Percentiles rank a stretch among this genome's conserved stretches.
Evolutionary conservation across 768 basidiomycete species (phyloP).

Genomic region (Leccinum sublutescens): DNA sequence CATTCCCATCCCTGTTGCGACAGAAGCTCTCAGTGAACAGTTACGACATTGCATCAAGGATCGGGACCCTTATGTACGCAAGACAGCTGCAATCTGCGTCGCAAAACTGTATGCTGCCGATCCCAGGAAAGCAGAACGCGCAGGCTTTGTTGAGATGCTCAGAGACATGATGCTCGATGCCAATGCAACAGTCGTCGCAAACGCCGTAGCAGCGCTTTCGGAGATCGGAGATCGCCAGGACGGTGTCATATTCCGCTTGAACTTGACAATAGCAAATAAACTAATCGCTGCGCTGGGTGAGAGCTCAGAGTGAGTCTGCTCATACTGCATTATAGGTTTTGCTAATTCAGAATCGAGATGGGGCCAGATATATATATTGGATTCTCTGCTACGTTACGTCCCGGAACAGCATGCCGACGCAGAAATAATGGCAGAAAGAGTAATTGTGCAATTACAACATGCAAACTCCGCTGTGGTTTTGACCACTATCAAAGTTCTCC

Average conservation of each 20-base stretch:
- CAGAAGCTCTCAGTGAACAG: slow-evolving; percentile 83
- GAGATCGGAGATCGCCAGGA: slow-evolving; percentile 96
- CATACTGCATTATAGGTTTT: slow-evolving; percentile 2
- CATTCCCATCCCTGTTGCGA: slow-evolving; percentile 88
- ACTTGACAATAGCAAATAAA: slow-evolving; percentile 83
- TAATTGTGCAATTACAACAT: slow-evolving; percentile 90
- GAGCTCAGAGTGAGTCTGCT: slow-evolving; percentile 86
- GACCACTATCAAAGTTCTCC: slow-evolving; percentile 93
- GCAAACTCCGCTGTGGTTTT: slow-evolving; percentile 99
- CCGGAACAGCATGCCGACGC: slow-evolving; percentile 87
- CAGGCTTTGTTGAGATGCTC: slow-evolving; percentile 87
- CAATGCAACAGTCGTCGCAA: slow-evolving; percentile 97
- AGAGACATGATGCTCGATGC: slow-evolving; percentile 89
- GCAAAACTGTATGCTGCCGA: slow-evolving; percentile 93
- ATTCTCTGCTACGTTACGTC: slow-evolving; percentile 91
- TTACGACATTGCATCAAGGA: slow-evolving; percentile 91
- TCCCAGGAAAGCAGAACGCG: slow-evolving; percentile 80
- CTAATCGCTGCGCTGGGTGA: slow-evolving; percentile 88
- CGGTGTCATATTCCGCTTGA: slow-evolving; percentile 89
- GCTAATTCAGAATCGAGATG: slow-evolving; percentile 56
- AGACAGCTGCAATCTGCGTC: slow-evolving; percentile 97
- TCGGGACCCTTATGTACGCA: slow-evolving; percentile 95
- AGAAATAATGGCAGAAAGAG: slow-evolving; percentile 92
- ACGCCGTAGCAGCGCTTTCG: slow-evolving; percentile 94
- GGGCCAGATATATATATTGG: slow-evolving; percentile 98